Conservation (phyloP, 495 filamentous ascomycete species). For the Choiromyces venosus region DNA sequence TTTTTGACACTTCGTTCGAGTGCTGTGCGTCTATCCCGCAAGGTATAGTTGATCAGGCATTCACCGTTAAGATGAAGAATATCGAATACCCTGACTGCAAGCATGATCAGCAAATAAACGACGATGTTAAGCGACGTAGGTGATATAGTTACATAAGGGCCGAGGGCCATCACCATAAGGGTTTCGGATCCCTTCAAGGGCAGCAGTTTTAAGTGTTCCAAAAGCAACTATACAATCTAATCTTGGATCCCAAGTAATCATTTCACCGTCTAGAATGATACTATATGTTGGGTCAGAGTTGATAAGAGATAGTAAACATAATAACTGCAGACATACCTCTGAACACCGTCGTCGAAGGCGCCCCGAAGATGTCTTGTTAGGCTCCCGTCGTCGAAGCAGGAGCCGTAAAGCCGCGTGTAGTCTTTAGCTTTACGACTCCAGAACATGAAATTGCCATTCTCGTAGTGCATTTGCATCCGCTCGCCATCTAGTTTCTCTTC, state of each 20-base stretch:
- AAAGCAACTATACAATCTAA: slow-evolving; percentile 79
- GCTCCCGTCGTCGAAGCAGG: slow-evolving; percentile 65
- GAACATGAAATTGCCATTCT: slow-evolving; percentile 72
- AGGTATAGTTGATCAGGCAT: slow-evolving; percentile 70
- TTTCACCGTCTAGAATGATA: slow-evolving; percentile 92
- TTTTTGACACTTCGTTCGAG: slow-evolving; percentile 60
- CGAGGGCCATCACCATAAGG: slow-evolving; percentile 63
- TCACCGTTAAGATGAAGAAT: slow-evolving; percentile 80
- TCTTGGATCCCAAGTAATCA: slow-evolving; percentile 97
- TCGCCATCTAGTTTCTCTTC: slow-evolving; percentile 98
- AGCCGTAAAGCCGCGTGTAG: slow-evolving; percentile 90
- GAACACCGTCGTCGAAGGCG: slow-evolving; percentile 71
- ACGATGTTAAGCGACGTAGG: background rate
- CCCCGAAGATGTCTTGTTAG: slow-evolving; percentile 72
- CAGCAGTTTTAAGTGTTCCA: slow-evolving; percentile 89
- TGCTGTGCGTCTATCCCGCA: slow-evolving; percentile 74
- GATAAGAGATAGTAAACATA: background rate
- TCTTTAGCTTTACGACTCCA: slow-evolving; percentile 98
- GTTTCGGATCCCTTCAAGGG: slow-evolving; percentile 73
- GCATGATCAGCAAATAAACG: background rate
- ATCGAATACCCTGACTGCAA: slow-evolving; percentile 65
- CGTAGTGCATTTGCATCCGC: slow-evolving; percentile 94
- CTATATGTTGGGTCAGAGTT: slow-evolving; percentile 44
- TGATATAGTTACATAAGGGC: slow-evolving; percentile 58
- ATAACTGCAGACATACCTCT: slow-evolving; percentile 40